These are phyloP conservation scores for Saccharomycopsis sp. DNA, from an alignment of 805 yeast genomes.

Conservation along the genomic window DNA sequence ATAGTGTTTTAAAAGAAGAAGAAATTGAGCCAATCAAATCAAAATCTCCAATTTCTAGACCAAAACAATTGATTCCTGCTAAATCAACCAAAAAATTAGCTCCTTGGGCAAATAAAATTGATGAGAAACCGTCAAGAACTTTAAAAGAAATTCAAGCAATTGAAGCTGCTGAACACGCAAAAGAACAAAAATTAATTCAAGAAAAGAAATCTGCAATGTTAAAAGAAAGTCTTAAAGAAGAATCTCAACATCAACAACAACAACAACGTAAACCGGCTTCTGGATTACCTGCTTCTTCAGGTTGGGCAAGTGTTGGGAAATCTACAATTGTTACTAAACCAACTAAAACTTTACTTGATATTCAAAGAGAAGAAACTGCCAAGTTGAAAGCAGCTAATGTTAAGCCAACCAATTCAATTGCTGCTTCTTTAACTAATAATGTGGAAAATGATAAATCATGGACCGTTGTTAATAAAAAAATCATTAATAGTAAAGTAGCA, in stretches of 20 bases:
- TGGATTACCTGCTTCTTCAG: slow-evolving; percentile 25
- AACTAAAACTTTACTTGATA: slow-evolving; percentile 46
- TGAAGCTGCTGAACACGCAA: slow-evolving; percentile 37
- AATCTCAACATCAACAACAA: slow-evolving; percentile 17
- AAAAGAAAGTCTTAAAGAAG: slow-evolving; percentile 19
- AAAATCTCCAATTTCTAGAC: no score
- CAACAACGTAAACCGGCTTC: slow-evolving; percentile 23
- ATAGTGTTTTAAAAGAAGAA: slow-evolving; percentile 30
- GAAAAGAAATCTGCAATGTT: slow-evolving; percentile 19
- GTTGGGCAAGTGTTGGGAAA: slow-evolving; percentile 27
- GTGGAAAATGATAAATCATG: slow-evolving; percentile 16
- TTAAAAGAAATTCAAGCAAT: slow-evolving; percentile 40
- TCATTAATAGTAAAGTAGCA: background rate
- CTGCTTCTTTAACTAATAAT: slow-evolving; percentile 18
- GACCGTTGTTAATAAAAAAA: slow-evolving; percentile 21
- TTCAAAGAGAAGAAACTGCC: slow-evolving; percentile 46
- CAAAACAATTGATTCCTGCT: slow-evolving; percentile 9
- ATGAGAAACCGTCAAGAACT: slow-evolving; percentile 23
- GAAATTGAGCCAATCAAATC: no score
- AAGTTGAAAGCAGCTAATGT: slow-evolving; percentile 20
- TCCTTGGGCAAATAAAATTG: slow-evolving; percentile 41
- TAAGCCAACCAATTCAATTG: slow-evolving; percentile 19
- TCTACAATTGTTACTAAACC: slow-evolving; percentile 23
- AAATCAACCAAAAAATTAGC: slow-evolving; percentile 26
- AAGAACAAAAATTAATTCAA: slow-evolving; percentile 28